phyloP scores from a whole-genome alignment of 352 stramenopile species.

The Peronosclerospora sorghi region DNA sequence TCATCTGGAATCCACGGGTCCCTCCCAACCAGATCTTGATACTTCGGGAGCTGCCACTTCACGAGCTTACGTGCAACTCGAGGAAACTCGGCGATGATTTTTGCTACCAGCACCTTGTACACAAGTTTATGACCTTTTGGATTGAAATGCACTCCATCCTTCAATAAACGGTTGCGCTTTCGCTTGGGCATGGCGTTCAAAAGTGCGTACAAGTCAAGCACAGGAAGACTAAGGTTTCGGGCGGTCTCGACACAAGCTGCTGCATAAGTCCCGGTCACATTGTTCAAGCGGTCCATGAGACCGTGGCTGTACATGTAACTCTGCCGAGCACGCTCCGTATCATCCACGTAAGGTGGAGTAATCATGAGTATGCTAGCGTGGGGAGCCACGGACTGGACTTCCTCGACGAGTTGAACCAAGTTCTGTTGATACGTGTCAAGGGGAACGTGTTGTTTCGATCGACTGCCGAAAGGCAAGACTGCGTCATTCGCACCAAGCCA shows the following conservation, averaged over 20 bases:
- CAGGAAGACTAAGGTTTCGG: constrained; percentile 6
- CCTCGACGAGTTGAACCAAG: constrained; percentile 6
- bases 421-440: constrained; percentile 13
- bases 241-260: constrained; percentile 24
- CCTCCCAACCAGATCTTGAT: no score
- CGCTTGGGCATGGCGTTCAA: constrained; percentile 31
- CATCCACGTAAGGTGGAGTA: constrained; percentile 14
- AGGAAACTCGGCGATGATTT: not conserved
- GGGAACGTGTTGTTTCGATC: constrained; percentile 10
- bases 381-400: constrained; percentile 5
- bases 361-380: constrained; percentile 30
- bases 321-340: constrained; percentile 7
- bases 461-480: constrained; percentile 6
- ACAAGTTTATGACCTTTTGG: constrained; percentile 33
- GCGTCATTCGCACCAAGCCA: constrained; percentile 18
- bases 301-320: constrained; percentile 15
- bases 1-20: no score
- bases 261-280: constrained; percentile 24
- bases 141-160: constrained; percentile 38
- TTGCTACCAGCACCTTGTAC: constrained; percentile 5
- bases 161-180: constrained; percentile 17
- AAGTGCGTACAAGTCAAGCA: constrained; percentile 33
- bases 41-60: no score
- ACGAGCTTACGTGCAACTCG: no score
- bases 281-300: constrained; percentile 13